phyloP scores from a whole-genome alignment of 345 rosid genomes.

The Gossypium stocksii region DNA sequence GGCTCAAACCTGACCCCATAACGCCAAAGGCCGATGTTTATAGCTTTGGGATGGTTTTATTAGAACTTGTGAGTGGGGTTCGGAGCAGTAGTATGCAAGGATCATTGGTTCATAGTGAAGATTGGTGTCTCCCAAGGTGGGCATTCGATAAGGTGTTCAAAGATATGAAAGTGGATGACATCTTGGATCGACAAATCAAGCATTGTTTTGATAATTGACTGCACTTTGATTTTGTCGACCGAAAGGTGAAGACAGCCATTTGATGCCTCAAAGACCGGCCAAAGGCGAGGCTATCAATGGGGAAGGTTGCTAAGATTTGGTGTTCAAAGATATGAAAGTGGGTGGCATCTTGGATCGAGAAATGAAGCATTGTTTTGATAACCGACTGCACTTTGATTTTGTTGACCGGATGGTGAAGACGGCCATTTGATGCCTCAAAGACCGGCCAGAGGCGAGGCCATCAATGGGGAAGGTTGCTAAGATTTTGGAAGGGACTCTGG shows the following conservation, averaged over 20 bases:
- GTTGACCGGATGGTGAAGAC: slow-evolving; percentile 70
- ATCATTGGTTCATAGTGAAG: slow-evolving; percentile 41
- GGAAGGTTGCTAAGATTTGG: slow-evolving; percentile 74
- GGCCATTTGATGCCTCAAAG: slow-evolving; percentile 73
- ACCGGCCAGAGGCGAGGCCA: slow-evolving; percentile 49
- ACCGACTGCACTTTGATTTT: slow-evolving; percentile 43
- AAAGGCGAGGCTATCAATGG: slow-evolving; percentile 58
- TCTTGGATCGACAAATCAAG: slow-evolving; percentile 55
- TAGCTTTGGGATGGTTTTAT: slow-evolving; percentile 64
- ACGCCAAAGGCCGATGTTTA: slow-evolving; percentile 62
- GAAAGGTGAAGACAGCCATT: slow-evolving; percentile 71
- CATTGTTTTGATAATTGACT: slow-evolving; percentile 37
- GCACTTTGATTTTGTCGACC: slow-evolving; percentile 54
- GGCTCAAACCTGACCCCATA: slow-evolving; percentile 55
- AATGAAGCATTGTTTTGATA: slow-evolving; percentile 48
- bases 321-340: slow-evolving; percentile 53
- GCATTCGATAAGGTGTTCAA: slow-evolving; percentile 60
- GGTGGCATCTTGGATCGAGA: slow-evolving; percentile 61
- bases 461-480: slow-evolving; percentile 78
- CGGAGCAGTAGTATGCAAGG: slow-evolving; percentile 48
- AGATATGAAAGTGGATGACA: slow-evolving; percentile 62
- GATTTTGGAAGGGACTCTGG: slow-evolving; percentile 74
- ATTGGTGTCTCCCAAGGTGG: slow-evolving; percentile 68
- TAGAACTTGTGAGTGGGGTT: slow-evolving; percentile 54
- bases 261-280: slow-evolving; percentile 73